These are phyloP conservation scores for Eragrostis tef DNA, from an alignment of 202 grass and related monocot species.

Conservation along the genomic window DNA sequence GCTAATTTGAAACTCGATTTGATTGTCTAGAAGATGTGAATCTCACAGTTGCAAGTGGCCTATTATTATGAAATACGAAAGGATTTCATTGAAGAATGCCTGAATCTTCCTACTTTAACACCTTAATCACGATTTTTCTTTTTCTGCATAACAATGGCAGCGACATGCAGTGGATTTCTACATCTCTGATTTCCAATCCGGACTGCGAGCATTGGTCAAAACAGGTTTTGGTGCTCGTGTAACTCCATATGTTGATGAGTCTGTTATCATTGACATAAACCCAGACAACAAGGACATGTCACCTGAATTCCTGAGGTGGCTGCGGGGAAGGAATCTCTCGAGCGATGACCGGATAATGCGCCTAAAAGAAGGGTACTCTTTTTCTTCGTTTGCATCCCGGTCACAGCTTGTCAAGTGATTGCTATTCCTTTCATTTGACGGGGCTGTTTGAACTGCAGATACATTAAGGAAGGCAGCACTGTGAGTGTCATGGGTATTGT, in stretches of 20 bases:
- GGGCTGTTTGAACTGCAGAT: constrained; percentile 40
- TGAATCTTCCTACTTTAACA: constrained; percentile 1
- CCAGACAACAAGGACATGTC: constrained; percentile 72
- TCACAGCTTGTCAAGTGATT: background rate
- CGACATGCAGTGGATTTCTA: constrained; percentile 77
- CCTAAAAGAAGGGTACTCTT: constrained; percentile 76
- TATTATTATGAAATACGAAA: constrained; percentile 6
- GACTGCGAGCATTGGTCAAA: constrained; percentile 65
- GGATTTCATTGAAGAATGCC: constrained; percentile 31
- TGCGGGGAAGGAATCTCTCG: constrained; percentile 64
- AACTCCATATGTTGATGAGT: constrained; percentile 69
- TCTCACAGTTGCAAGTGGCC: constrained; percentile 16
- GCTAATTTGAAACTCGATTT: constrained; percentile 35
- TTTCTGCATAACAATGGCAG: constrained; percentile 50
- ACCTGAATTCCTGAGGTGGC: constrained; percentile 66
- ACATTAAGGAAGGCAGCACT: constrained; percentile 78
- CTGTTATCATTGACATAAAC: constrained; percentile 68
- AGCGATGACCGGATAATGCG: constrained; percentile 69
- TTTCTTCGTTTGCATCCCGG: background rate
- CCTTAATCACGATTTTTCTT: constrained; percentile 23
- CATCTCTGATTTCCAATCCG: constrained; percentile 86
- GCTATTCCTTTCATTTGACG: constrained; percentile 31
- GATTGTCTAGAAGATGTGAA: constrained; percentile 33
- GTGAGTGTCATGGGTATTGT: constrained; percentile 80
- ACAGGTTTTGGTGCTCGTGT: constrained; percentile 60